Percentiles rank a stretch among this genome's conserved stretches.
Conservation (phyloP, 2,329 filamentous ascomycete genomes). For the Penicillium occitanis region DNA sequence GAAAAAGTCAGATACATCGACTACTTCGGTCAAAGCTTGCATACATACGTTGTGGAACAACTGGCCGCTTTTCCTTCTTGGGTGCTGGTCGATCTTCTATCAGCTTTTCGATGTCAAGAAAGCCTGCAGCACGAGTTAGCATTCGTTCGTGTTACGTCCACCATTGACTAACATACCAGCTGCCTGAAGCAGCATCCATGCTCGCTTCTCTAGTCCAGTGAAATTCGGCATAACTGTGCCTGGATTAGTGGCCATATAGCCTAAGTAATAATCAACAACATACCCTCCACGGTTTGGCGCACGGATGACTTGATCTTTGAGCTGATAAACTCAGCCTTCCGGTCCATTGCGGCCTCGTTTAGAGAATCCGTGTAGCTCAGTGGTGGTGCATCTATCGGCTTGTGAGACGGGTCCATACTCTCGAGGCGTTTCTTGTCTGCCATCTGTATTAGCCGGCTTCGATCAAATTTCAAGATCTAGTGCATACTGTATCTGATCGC, state of each 20-base stretch:
- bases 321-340: slow-evolving; percentile 11
- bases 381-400: background rate
- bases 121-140: slow-evolving; percentile 25
- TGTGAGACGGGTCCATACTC: background rate
- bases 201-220: slow-evolving; percentile 7
- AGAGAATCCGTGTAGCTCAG: background rate
- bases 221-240: background rate
- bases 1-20: background rate
- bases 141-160: background rate
- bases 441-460: background rate
- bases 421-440: background rate
- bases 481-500: slow-evolving; percentile 21
- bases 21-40: background rate
- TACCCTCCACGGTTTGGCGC: slow-evolving; percentile 2
- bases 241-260: background rate
- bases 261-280: background rate
- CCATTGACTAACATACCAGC: background rate
- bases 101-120: slow-evolving; percentile 43
- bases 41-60: slow-evolving; percentile 26
- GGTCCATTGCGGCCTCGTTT: background rate
- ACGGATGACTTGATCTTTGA: slow-evolving; percentile 15
- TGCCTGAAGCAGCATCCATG: background rate
- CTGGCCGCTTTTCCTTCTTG: slow-evolving; percentile 27
- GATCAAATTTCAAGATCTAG: background rate
- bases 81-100: slow-evolving; percentile 36